A percentile compares a stretch with the other conserved stretches of the same genome.
These are phyloP conservation scores for Phyllosticta ampelicida DNA, from an alignment of 2,329 filamentous ascomycete genomes.

Conservation along the genomic window DNA sequence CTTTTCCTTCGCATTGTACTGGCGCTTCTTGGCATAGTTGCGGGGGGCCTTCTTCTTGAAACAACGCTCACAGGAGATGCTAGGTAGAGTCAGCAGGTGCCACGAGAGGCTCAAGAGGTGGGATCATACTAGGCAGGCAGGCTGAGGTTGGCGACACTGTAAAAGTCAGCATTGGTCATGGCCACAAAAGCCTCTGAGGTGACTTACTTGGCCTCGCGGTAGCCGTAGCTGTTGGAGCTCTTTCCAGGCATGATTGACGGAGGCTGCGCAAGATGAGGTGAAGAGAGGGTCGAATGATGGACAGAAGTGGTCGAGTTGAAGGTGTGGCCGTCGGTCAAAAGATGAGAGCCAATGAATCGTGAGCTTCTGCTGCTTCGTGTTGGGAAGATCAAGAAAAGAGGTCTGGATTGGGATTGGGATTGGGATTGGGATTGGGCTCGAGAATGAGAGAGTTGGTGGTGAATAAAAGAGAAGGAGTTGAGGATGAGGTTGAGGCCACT, in stretches of 20 bases:
- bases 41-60: conserved; percentile 26
- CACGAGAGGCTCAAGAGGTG: not conserved
- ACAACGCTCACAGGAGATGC: conserved; percentile 39
- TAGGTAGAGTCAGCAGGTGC: conserved; percentile 13
- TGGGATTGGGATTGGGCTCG: not conserved
- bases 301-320: not conserved
- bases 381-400: not conserved
- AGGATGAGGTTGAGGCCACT: no score
- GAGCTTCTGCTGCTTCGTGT: not conserved
- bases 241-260: not conserved
- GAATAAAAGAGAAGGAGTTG: no score
- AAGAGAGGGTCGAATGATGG: no score
- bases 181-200: no score
- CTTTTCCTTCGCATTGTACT: conserved; percentile 23
- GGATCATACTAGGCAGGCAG: conserved; percentile 7
- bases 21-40: conserved; percentile 39
- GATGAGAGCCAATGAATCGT: not conserved
- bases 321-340: not conserved
- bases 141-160: not conserved
- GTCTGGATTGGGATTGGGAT: no score
- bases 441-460: not conserved
- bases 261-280: not conserved
- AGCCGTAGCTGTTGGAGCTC: not conserved
- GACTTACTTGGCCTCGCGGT: not conserved
- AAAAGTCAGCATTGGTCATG: not conserved